Base-by-base conservation (phyloP, 1,284 basidiomycete genomes). In the Apiotrichum porosum region DNA sequence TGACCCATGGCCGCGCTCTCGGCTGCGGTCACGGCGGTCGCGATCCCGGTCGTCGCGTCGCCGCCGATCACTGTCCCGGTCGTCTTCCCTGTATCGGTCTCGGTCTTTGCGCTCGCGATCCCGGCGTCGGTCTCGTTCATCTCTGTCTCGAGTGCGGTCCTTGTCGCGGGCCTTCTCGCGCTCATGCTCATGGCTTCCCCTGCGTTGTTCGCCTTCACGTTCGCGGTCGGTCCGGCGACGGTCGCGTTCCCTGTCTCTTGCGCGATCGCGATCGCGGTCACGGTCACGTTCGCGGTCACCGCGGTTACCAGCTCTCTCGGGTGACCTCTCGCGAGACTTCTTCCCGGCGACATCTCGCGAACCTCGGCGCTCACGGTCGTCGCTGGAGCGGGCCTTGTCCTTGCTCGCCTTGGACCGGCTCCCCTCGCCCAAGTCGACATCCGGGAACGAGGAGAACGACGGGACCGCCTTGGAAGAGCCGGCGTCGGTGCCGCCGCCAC, bases 391-490 rank as follows among this genome's bases (percentile, higher is more conserved):
- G 15, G n/a, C 2, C 37, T 12, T 19, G 3, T 28, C 22, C 24
- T 4, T 39, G 10, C 6, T 17, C 24, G 24, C 17, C n/a, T 36
- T 18, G 34, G 34, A 2, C n/a, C n/a, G n/a, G n/a, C n/a, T n/a
- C n/a, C 8, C 3, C 33, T 12, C 3, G 14, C 32, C 35, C 28
- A 31, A 24, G 15, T 51, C 44, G 35, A 54, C 22, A 13, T 57
- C 55, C 0, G 55, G 55, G 18, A 57, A 57, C 15, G 55, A 57
- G 13, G 55, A 54, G 37, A 57, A 57, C 1, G 43, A 37, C 9
- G 51, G 38, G 5, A n/a, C 40, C 31, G 26, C 47, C 19, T 37
- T 17, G 23, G 22, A n/a, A 9, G 9, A 6, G 6, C 22, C 4
- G 26, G 32, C 24, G 18, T 15, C 23, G 5, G 37, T 10, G 14